phyloP scores from a whole-genome alignment of 306 rosid genomes.

The Cicer cuneatum region DNA sequence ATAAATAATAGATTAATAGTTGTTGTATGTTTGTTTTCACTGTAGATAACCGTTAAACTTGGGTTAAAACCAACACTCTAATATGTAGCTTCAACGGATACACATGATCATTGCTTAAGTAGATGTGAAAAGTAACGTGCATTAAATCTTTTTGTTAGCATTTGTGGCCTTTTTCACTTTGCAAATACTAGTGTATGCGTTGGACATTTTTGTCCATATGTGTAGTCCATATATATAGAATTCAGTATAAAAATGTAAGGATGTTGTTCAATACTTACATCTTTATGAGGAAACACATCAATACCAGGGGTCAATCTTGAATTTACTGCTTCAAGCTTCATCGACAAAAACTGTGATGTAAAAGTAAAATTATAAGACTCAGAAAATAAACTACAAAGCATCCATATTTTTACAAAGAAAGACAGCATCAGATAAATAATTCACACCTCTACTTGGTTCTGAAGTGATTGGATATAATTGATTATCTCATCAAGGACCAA shows the following conservation, averaged over 20 bases:
- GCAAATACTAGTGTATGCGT: not conserved
- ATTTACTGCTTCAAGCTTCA: slow-evolving; percentile 95
- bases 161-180: not conserved
- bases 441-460: slow-evolving; percentile 87
- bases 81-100: too few relatives aligned
- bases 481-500: slow-evolving; percentile 95
- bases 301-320: slow-evolving; percentile 69
- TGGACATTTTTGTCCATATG: too few relatives aligned
- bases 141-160: not conserved
- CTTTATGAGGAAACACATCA: slow-evolving; percentile 81
- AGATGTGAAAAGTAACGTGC: too few relatives aligned
- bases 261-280: slow-evolving; percentile 54
- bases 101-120: too few relatives aligned
- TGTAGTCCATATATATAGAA: not conserved
- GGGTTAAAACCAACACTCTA: too few relatives aligned
- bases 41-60: too few relatives aligned
- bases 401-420: not conserved
- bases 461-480: slow-evolving; percentile 91
- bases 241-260: slow-evolving; percentile 2
- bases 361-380: slow-evolving; percentile 29
- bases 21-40: too few relatives aligned
- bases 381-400: not conserved
- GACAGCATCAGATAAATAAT: slow-evolving; percentile 9
- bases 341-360: slow-evolving; percentile 81
- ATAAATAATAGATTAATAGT: too few relatives aligned